Base-by-base conservation (phyloP, 1,284 basidiomycete genomes). In the Cystobasidium slooffiae region DNA sequence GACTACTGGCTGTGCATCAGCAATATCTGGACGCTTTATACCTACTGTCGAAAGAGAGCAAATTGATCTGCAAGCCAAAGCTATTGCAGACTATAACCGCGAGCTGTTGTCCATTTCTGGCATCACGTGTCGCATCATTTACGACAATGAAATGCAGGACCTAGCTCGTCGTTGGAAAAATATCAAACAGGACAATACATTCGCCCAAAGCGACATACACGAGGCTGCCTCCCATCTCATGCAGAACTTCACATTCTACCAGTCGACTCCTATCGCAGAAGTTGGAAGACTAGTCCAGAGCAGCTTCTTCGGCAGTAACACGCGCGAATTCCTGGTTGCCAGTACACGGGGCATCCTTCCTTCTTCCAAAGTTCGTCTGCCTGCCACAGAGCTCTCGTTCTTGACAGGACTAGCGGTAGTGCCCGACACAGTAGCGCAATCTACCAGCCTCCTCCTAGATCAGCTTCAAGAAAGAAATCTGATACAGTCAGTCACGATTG, bases 31-130 rank as follows among this genome's bases (percentile, higher is more conserved):
- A 1, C 87, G 94, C 8, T 98, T 98, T 81, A 97, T 99, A 75
- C 94, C 94, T 0, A 99, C 96, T 0, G 96, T 99, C 1, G 96
- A 99, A 83, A 88, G 96, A 77, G 96, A 99, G 83, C 93, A 74
- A 14, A 64, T 80, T 39, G 78, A 79, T 63, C 82, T 84, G 69
- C 80, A 83, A 66, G 80, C 82, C 51, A 78, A 78, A 44, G 82
- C 80, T 66, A 82, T 83, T 67, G 79, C 79, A 31, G 77, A 81
- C 52, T 95, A 93, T 93, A 97, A 96, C 80, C 88, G 87, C 78
- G 94, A 97, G 79, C 85, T 97, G 0, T 85, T 97, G 6, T 90
- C 88, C 79, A 85, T 94, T 8, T 94, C 93, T 7, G 84, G 84
- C 14, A 88, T 91, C 78, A 86, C 97, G 12, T 86, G 90, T 47